Evolutionary conservation across 1,284 basidiomycete genomes (phyloP).

Genomic region (Stereum hirsutum): DNA sequence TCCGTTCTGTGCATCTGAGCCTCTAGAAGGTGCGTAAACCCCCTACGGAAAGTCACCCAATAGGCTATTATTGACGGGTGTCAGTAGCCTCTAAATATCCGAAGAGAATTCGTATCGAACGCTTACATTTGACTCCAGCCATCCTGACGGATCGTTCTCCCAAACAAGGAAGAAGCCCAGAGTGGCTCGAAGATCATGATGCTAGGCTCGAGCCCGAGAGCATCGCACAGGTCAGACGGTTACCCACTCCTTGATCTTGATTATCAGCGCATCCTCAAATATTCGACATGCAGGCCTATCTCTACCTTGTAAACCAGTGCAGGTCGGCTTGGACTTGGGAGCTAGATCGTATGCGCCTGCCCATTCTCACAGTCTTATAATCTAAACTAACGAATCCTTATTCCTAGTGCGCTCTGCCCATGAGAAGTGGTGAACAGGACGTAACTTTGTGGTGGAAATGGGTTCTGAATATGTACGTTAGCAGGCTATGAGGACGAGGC

Average conservation of each 20-base stretch:
- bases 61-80: constrained; percentile 4
- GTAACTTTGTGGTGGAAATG: no score
- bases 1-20: background rate
- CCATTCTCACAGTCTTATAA: constrained; percentile 4
- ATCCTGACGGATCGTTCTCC: constrained; percentile 3
- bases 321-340: constrained; percentile 64
- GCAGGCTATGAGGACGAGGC: no score
- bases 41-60: no score
- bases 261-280: no score
- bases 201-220: constrained; percentile 15
- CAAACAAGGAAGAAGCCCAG: constrained; percentile 7
- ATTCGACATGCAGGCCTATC: constrained; percentile 34
- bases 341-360: constrained; percentile 41
- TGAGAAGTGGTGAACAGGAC: constrained; percentile 29
- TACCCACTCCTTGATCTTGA: background rate
- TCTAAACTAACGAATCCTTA: no score
- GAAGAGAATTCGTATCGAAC: background rate
- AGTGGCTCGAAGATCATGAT: constrained; percentile 16
- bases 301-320: background rate
- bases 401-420: constrained; percentile 31
- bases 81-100: background rate
- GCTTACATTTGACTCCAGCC: background rate
- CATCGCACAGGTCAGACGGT: constrained; percentile 15
- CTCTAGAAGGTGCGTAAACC: background rate
- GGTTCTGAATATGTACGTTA: no score